phyloP scores from a whole-genome alignment of 2,329 filamentous ascomycete genomes.

The Botrytis elliptica region DNA sequence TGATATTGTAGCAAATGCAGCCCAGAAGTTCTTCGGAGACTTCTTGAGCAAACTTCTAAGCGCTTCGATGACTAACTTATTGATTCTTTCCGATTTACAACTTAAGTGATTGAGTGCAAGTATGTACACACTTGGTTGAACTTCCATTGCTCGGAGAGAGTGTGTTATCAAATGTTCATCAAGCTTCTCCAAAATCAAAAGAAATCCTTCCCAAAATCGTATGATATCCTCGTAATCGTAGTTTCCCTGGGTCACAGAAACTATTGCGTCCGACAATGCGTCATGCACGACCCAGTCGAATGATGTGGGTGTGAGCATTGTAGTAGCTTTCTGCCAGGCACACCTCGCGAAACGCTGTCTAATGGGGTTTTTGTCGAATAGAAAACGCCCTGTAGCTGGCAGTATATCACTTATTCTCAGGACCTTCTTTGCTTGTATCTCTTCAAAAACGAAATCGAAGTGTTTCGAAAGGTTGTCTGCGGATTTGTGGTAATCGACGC shows the following conservation, averaged over 20 bases:
- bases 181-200: conserved; percentile 70
- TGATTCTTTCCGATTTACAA: conserved; percentile 52
- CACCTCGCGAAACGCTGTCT: conserved; percentile 65
- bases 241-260: conserved; percentile 56
- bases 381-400: conserved; percentile 79
- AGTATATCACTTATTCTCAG: conserved; percentile 73
- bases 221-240: conserved; percentile 54
- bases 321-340: conserved; percentile 64
- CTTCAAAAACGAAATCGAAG: conserved; percentile 81
- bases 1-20: conserved; percentile 77
- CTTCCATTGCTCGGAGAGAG: conserved; percentile 74
- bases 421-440: conserved; percentile 75
- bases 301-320: conserved; percentile 62
- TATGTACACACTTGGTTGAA: conserved; percentile 69
- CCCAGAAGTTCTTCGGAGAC: conserved; percentile 81
- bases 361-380: conserved; percentile 69
- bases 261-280: conserved; percentile 66
- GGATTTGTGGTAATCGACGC: conserved; percentile 68
- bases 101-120: conserved; percentile 57
- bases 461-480: conserved; percentile 32
- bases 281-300: conserved; percentile 87
- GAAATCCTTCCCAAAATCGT: conserved; percentile 76
- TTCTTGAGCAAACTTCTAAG: conserved; percentile 71
- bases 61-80: conserved; percentile 68
- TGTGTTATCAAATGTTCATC: conserved; percentile 73